Percentiles rank a stretch among this genome's conserved stretches.
Evolutionary conservation across 108 stramenopile genomes (phyloP).

Genomic region (Phaeodactylum tricornutum): DNA sequence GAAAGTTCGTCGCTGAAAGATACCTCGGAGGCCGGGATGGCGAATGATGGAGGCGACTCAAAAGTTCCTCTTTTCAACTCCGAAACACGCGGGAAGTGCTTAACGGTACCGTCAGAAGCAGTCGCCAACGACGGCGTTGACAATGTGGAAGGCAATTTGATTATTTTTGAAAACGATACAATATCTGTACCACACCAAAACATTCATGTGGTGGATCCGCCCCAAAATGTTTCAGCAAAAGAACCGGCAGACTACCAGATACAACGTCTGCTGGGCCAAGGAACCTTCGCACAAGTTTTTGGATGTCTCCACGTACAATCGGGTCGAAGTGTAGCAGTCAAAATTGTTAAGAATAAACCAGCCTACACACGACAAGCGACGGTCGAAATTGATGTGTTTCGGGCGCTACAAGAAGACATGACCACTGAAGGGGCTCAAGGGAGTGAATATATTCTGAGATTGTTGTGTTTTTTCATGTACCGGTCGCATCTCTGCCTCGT

Average conservation of each 20-base stretch:
- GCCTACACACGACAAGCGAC: constrained; percentile 90
- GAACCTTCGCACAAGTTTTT: constrained; percentile 97
- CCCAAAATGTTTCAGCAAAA: constrained; percentile 1
- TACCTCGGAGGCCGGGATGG: background rate
- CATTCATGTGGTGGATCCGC: constrained; percentile 14
- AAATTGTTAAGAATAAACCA: constrained; percentile 94
- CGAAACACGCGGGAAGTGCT: constrained; percentile 37
- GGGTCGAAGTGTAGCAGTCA: constrained; percentile 78
- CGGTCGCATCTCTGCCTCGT: constrained; percentile 89
- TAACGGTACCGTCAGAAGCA: constrained; percentile 62
- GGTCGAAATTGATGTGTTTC: constrained; percentile 88
- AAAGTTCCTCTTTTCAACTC: background rate
- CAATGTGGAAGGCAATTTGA: constrained; percentile 71
- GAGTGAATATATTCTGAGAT: constrained; percentile 60
- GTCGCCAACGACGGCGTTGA: constrained; percentile 53
- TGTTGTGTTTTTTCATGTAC: constrained; percentile 83
- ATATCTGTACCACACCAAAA: constrained; percentile 36
- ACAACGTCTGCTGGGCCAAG: constrained; percentile 77
- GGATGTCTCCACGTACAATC: constrained; percentile 60
- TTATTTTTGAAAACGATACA: constrained; percentile 52
- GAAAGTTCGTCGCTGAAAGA: no score
- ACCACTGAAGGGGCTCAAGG: background rate
- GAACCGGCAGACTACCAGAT: constrained; percentile 35
- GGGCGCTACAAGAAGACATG: constrained; percentile 16
- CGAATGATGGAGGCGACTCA: background rate